These are phyloP conservation scores for Phytopythium vexans DNA, from an alignment of 352 stramenopile species.

Conservation along the genomic window DNA sequence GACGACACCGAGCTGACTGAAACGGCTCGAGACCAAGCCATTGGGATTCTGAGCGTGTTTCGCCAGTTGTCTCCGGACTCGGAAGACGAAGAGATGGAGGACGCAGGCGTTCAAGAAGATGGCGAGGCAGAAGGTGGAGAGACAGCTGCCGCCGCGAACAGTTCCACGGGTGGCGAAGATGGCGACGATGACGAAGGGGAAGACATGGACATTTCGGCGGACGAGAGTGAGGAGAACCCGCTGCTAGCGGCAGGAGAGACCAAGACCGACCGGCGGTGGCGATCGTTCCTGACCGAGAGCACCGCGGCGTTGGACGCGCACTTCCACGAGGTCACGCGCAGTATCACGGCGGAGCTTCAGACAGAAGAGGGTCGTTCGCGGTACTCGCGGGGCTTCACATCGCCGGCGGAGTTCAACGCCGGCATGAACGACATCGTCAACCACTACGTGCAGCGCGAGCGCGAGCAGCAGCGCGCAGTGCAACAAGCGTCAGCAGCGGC, in stretches of 20 bases:
- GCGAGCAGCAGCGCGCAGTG: conserved; percentile 28
- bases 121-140: not conserved
- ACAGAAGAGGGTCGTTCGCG: conserved; percentile 28
- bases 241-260: conserved; percentile 14
- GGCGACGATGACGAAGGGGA: conserved; percentile 8
- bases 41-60: conserved; percentile 45
- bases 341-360: conserved; percentile 47
- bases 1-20: conserved; percentile 72
- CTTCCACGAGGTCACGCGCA: conserved; percentile 45
- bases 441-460: conserved; percentile 16
- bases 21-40: conserved; percentile 34
- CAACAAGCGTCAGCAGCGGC: conserved; percentile 17
- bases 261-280: conserved; percentile 50
- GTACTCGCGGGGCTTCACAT: conserved; percentile 65
- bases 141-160: too few relatives aligned
- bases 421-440: conserved; percentile 32
- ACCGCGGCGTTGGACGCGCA: conserved; percentile 45
- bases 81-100: conserved; percentile 4
- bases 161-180: not conserved
- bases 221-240: conserved; percentile 9
- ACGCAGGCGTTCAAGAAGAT: conserved; percentile 7
- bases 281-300: conserved; percentile 51
- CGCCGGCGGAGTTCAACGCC: conserved; percentile 39
- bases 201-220: conserved; percentile 10
- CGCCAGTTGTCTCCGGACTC: conserved; percentile 17